phyloP scores from a whole-genome alignment of 1,284 basidiomycete genomes.

The Marasmius oreades region DNA sequence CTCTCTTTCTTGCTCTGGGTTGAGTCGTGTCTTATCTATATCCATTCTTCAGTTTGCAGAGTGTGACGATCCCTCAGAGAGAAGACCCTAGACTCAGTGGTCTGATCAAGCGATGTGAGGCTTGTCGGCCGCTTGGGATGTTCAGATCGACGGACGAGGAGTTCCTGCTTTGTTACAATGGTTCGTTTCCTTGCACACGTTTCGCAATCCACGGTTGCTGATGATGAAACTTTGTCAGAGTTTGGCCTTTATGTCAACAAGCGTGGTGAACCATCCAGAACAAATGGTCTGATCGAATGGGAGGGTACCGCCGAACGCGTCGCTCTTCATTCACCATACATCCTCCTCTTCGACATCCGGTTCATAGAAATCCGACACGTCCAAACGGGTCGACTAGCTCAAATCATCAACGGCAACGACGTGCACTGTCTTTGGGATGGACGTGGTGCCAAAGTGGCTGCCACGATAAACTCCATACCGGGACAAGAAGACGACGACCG shows the following conservation, averaged over 20 bases:
- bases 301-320: constrained; percentile 88
- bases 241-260: constrained; percentile 76
- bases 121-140: constrained; percentile 72
- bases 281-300: constrained; percentile 84
- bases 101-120: constrained; percentile 68
- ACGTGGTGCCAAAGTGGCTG: constrained; percentile 47
- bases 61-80: constrained; percentile 68
- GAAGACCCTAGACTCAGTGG: constrained; percentile 64
- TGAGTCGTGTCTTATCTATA: neutral
- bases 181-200: too few relatives aligned
- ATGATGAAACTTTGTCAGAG: constrained; percentile 34
- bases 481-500: constrained; percentile 22
- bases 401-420: constrained; percentile 88
- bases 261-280: constrained; percentile 80
- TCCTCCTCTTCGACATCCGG: constrained; percentile 75
- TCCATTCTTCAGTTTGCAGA: constrained; percentile 57
- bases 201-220: neutral
- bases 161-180: constrained; percentile 80
- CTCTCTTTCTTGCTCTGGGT: constrained; percentile 5
- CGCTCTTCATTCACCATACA: constrained; percentile 76
- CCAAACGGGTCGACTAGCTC: constrained; percentile 80
- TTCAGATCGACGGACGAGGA: constrained; percentile 74
- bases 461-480: constrained; percentile 33
- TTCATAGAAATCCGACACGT: constrained; percentile 86
- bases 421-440: constrained; percentile 89